Percentiles rank a stretch among this genome's conserved stretches.
Evolutionary conservation across 352 stramenopile species (phyloP).

Genomic region (Pythium brachiatum): DNA sequence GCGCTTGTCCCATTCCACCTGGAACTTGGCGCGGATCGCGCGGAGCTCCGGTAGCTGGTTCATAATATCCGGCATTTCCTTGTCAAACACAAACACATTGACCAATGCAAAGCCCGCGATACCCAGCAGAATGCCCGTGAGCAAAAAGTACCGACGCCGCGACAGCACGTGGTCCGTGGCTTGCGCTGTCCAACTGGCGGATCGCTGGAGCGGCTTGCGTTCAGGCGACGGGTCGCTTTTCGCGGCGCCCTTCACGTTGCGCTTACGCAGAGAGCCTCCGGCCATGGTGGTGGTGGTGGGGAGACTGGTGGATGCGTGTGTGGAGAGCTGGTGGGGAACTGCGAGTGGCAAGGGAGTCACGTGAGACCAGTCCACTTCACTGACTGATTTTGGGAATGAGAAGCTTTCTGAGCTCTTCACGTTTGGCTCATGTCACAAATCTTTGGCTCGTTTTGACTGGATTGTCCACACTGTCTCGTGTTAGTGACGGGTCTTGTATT

Average conservation of each 20-base stretch:
- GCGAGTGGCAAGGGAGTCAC: no score
- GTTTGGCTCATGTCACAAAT: constrained; percentile 12
- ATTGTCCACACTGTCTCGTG: neutral
- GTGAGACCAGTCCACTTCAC: no score
- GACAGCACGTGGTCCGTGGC: constrained; percentile 55
- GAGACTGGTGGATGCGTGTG: neutral
- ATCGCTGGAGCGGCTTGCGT: constrained; percentile 31
- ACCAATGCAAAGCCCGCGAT: constrained; percentile 44
- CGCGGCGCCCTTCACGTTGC: constrained; percentile 16
- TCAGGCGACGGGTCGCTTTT: neutral
- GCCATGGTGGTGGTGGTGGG: neutral
- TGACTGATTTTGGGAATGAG: neutral
- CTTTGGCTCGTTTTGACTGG: neutral
- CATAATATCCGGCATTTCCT: constrained; percentile 38
- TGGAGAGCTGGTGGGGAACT: no score
- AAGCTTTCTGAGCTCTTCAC: neutral
- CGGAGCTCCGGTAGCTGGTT: constrained; percentile 47
- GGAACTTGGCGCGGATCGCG: constrained; percentile 57
- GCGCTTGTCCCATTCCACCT: constrained; percentile 66
- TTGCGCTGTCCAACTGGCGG: constrained; percentile 52
- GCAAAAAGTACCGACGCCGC: constrained; percentile 71
- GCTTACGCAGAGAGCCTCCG: constrained; percentile 22
- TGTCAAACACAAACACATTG: constrained; percentile 50
- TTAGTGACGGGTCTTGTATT: constrained; percentile 1
- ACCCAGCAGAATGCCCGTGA: constrained; percentile 54